These are phyloP conservation scores for Myotisia sp. DNA, from an alignment of 2,329 filamentous ascomycete genomes.

Conservation along the genomic window DNA sequence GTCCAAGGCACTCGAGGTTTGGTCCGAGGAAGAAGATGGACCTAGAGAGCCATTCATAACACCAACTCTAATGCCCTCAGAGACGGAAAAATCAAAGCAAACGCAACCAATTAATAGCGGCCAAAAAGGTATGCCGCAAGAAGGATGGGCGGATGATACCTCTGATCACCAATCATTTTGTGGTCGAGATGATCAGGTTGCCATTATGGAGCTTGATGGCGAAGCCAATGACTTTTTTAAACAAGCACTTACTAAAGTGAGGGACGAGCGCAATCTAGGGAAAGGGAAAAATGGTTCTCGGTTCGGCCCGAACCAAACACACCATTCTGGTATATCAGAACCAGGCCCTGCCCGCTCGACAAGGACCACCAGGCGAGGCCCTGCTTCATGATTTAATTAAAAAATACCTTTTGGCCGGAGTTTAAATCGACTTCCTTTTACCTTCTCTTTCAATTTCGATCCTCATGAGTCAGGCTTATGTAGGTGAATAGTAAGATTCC, in stretches of 20 bases:
- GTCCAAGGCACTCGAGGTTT: constrained; percentile 32
- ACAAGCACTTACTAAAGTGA: constrained; percentile 22
- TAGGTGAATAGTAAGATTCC: too few species aligned
- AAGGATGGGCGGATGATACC: constrained; percentile 26
- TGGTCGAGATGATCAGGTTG: constrained; percentile 18
- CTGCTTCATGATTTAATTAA: constrained; percentile 4
- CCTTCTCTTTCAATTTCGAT: too few species aligned
- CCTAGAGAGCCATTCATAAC: constrained; percentile 4
- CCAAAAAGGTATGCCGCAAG: too few species aligned
- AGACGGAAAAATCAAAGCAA: constrained; percentile 2
- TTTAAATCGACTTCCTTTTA: too few species aligned
- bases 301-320: background rate
- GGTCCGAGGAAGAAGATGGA: constrained; percentile 27
- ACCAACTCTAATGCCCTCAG: background rate
- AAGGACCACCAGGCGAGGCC: constrained; percentile 5
- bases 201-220: constrained; percentile 30
- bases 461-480: too few species aligned
- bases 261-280: constrained; percentile 2
- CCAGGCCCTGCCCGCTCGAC: constrained; percentile 6
- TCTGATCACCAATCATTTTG: constrained; percentile 17
- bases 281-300: background rate
- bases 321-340: constrained; percentile 6
- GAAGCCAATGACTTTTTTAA: constrained; percentile 30
- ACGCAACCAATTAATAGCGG: too few species aligned
- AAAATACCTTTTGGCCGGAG: too few species aligned